Base-by-base conservation (phyloP, 768 basidiomycete species). In the Podaxis sp. region DNA sequence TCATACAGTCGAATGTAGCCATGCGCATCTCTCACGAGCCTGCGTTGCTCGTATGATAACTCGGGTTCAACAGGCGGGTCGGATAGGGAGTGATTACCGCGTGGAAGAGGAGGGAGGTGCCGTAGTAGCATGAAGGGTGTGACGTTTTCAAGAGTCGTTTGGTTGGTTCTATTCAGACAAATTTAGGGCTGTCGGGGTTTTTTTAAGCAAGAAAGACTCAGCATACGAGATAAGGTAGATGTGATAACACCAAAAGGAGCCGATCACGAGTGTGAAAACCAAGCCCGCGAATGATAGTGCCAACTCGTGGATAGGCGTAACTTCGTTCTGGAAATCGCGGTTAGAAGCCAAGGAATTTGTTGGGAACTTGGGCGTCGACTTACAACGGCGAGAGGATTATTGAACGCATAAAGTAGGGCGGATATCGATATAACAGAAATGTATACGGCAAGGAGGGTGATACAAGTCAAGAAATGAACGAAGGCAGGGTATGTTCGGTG, bases 401-500 rank as follows among this genome's bases (percentile, higher is more conserved):
- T 72, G 70, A 94, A 87, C 41, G 91, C 87, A 73, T 84, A 88
- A 71, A 77, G 79, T 38, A 92, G 76, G 41, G 85, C 85, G 37
- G 74, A 73, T 2, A 79, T 74, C 57, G 83, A 83, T 41, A 93
- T 68, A 15, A 73, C 63, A 61, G 83, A 80, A 41, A 89, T 75
- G 70, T 94, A 91, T 15, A 79, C 65, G 13, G 90, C 79, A 43
- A 92, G 80, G 6, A 88, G 66, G 8, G 86, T 87, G 50, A 89
- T 71, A 65, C 82, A 86, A 36, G 79, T 76, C 55, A 94, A 78
- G 70, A 94, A 90, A 72, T 93, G 91, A 55, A 94, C 76, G 70
- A 93, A 94, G 4, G 92, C 85, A 7, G 91, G 87, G 71, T 94
- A 93, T 43, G 90, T 94, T 70, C 91, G 80, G 74, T 92, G 85